These are phyloP conservation scores for Moesziomyces antarcticus DNA, from an alignment of 1,284 basidiomycete genomes.

Conservation along the genomic window DNA sequence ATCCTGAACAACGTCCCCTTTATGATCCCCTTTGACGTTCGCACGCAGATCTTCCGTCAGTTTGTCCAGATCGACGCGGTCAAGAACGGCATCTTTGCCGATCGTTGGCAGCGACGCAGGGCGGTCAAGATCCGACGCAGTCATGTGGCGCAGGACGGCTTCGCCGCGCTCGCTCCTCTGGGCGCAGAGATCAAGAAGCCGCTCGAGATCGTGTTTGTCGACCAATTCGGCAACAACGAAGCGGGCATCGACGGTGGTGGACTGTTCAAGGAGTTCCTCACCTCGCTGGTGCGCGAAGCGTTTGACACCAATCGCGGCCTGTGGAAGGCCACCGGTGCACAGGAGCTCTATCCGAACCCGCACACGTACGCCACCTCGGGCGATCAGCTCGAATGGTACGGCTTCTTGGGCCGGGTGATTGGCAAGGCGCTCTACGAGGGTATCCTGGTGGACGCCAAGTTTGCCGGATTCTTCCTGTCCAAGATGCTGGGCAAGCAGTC, in stretches of 20 bases:
- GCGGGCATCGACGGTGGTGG: constrained; percentile 95
- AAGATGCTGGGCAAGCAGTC: constrained; percentile 71
- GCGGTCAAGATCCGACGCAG: constrained; percentile 78
- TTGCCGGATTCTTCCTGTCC: constrained; percentile 93
- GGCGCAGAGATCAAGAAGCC: constrained; percentile 82
- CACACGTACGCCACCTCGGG: constrained; percentile 68
- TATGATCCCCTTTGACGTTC: constrained; percentile 89
- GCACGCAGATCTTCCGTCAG: constrained; percentile 82
- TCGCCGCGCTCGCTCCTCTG: constrained; percentile 74
- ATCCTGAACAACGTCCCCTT: constrained; percentile 96
- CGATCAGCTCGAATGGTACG: constrained; percentile 78
- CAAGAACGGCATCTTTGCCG: constrained; percentile 33
- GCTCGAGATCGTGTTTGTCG: constrained; percentile 88
- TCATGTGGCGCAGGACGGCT: constrained; percentile 87
- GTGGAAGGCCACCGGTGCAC: constrained; percentile 88
- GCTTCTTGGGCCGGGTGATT: constrained; percentile 90
- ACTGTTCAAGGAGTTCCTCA: constrained; percentile 97
- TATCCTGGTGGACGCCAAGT: constrained; percentile 93
- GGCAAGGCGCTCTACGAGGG: constrained; percentile 98
- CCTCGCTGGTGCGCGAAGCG: constrained; percentile 80
- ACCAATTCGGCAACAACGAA: constrained; percentile 87
- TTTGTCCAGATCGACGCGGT: constrained; percentile 53
- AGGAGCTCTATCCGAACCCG: constrained; percentile 94
- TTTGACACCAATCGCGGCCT: constrained; percentile 94
- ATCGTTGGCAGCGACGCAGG: constrained; percentile 28